phyloP scores from a whole-genome alignment of 2,329 filamentous ascomycete genomes.

The Diaporthe ilicicola region DNA sequence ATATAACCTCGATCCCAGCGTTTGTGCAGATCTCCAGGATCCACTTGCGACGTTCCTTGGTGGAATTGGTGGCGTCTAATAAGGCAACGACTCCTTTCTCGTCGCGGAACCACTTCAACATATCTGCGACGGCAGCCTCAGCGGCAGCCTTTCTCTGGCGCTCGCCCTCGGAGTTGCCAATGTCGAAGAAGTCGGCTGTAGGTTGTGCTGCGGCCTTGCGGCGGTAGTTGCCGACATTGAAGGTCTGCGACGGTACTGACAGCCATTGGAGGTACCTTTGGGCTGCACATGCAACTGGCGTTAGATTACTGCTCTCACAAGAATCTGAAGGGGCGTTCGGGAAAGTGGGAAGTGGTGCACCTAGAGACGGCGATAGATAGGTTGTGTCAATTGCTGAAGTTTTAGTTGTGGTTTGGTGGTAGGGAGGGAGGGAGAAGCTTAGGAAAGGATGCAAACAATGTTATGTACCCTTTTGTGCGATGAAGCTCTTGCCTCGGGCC shows the following conservation, averaged over 20 bases:
- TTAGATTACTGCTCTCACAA: constrained; percentile 35
- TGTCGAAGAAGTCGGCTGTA: constrained; percentile 94
- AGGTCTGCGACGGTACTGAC: constrained; percentile 90
- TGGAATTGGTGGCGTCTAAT: constrained; percentile 96
- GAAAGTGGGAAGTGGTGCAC: constrained; percentile 30
- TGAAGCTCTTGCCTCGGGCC: constrained; percentile 94
- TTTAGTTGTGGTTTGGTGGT: not conserved
- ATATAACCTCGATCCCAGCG: constrained; percentile 87
- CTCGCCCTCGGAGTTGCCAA: constrained; percentile 88
- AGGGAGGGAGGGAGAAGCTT: not conserved
- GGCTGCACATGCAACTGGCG: constrained; percentile 57
- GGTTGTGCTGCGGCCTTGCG: constrained; percentile 90
- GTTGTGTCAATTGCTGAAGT: constrained; percentile 17
- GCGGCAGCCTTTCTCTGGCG: constrained; percentile 86
- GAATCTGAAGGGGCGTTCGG: constrained; percentile 30
- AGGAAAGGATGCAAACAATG: constrained; percentile 10
- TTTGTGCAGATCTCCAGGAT: constrained; percentile 81
- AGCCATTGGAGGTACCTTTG: constrained; percentile 97
- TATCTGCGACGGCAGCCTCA: constrained; percentile 90
- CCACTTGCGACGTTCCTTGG: constrained; percentile 88
- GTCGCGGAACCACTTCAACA: constrained; percentile 88
- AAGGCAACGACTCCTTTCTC: constrained; percentile 86
- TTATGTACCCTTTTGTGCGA: constrained; percentile 88
- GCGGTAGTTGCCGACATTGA: constrained; percentile 97
- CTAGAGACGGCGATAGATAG: constrained; percentile 21